Conservation (phyloP, 2,329 filamentous ascomycete species). For the Alternaria sp. region DNA sequence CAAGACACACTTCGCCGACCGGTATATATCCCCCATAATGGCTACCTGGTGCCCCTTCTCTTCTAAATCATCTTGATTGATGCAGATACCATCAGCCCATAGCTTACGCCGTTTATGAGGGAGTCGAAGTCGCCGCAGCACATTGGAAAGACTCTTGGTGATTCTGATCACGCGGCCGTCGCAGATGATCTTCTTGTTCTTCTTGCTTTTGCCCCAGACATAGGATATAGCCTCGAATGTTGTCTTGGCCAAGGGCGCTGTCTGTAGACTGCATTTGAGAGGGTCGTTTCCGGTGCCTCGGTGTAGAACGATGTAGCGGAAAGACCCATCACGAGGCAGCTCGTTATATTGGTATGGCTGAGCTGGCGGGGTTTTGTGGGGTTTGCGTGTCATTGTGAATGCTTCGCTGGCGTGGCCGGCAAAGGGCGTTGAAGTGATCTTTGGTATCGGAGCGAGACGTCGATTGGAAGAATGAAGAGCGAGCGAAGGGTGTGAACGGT, state of each 20-base stretch:
- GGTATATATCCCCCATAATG: conserved; percentile 21
- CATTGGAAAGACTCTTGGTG: conserved; percentile 10
- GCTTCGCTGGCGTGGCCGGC: neutral
- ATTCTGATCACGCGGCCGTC: conserved; percentile 4
- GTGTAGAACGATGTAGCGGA: conserved; percentile 9
- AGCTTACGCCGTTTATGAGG: conserved; percentile 6
- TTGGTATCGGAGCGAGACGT: neutral
- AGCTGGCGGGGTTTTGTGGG: neutral
- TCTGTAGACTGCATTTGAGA: conserved; percentile 13
- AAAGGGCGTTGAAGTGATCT: neutral
- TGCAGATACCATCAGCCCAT: conserved; percentile 23
- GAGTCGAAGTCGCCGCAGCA: conserved; percentile 9
- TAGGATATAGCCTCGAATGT: conserved; percentile 23
- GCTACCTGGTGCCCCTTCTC: conserved; percentile 21
- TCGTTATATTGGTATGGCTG: conserved; percentile 6
- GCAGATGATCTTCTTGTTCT: conserved; percentile 11
- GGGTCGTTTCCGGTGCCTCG: conserved; percentile 3
- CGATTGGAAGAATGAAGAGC: neutral
- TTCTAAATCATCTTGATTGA: conserved; percentile 19
- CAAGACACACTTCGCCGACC: conserved; percentile 9
- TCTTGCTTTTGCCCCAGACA: conserved; percentile 14
- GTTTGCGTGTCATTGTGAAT: neutral
- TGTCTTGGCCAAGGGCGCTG: neutral
- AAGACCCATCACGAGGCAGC: conserved; percentile 1
- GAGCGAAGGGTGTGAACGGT: neutral